Evolutionary conservation across 805 yeast genomes (phyloP).

Genomic region (Sporopachydermia lactativora): DNA sequence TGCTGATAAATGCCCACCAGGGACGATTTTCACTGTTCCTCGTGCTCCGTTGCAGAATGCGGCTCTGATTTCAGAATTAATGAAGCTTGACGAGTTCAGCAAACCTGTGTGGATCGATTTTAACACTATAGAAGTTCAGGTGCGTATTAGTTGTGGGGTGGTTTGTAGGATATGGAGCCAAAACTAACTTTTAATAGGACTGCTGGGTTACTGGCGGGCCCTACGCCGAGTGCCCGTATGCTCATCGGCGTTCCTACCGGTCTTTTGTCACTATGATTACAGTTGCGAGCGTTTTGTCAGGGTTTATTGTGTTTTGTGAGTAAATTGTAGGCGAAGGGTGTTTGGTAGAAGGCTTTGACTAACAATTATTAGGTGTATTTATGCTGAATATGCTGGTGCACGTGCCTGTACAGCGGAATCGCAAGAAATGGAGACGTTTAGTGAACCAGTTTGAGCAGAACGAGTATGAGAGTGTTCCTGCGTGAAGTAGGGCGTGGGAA

Average conservation of each 20-base stretch:
- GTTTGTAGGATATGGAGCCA: no score
- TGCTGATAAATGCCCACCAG: constrained; percentile 22
- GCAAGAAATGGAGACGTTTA: constrained; percentile 49
- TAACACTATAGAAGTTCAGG: constrained; percentile 54
- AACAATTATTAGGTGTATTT: no score
- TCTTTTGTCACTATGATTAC: constrained; percentile 50
- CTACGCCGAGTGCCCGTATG: constrained; percentile 66
- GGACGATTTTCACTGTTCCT: constrained; percentile 14
- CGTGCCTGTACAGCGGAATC: constrained; percentile 58
- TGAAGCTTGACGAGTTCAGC: constrained; percentile 11
- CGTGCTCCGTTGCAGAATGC: constrained; percentile 9
- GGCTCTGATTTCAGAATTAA: not conserved
- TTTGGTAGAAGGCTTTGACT: no score
- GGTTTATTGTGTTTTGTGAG: constrained; percentile 36
- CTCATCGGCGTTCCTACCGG: constrained; percentile 34
- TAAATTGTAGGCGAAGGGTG: no score
- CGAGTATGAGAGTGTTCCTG: constrained; percentile 82
- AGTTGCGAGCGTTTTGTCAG: constrained; percentile 49
- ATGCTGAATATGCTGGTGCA: constrained; percentile 40
- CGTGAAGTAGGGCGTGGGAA: no score
- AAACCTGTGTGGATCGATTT: constrained; percentile 63
- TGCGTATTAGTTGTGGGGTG: not conserved
- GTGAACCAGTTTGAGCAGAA: constrained; percentile 40
- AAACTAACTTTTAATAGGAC: constrained; percentile 19
- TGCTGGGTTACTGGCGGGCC: constrained; percentile 88